Conservation (phyloP, 2,329 filamentous ascomycete species). For the Fusarium phyllophilum region DNA sequence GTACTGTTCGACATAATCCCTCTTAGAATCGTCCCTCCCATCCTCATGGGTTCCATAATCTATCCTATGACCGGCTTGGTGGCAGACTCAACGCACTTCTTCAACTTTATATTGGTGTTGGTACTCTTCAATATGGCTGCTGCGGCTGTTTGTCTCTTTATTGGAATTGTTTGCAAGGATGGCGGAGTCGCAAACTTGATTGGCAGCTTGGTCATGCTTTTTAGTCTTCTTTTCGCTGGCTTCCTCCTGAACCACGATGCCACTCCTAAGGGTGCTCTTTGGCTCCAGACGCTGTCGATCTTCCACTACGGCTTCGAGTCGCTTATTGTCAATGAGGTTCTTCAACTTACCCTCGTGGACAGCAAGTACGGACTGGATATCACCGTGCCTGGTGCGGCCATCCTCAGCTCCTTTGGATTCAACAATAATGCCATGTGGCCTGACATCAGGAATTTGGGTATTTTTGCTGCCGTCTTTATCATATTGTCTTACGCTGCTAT, state of each 20-base stretch:
- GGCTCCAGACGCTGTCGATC: conserved; percentile 93
- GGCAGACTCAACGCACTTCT: conserved; percentile 82
- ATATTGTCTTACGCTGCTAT: conserved; percentile 90
- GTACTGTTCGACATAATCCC: conserved; percentile 98
- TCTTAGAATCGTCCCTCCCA: conserved; percentile 90
- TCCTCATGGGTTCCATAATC: conserved; percentile 94
- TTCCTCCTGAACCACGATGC: conserved; percentile 94
- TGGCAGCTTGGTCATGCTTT: conserved; percentile 95
- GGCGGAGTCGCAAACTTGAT: conserved; percentile 91
- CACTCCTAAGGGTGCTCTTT: conserved; percentile 84
- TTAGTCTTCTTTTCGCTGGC: conserved; percentile 93
- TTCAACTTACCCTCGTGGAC: conserved; percentile 87
- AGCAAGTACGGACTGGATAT: conserved; percentile 97
- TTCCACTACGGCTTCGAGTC: conserved; percentile 99
- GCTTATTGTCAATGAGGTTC: conserved; percentile 96
- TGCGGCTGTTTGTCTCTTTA: conserved; percentile 92
- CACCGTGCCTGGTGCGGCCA: conserved; percentile 92
- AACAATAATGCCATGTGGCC: conserved; percentile 86
- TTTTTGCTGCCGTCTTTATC: conserved; percentile 86
- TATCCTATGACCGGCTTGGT: conserved; percentile 98
- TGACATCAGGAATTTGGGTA: conserved; percentile 82
- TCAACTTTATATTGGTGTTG: conserved; percentile 90
- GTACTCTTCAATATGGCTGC: conserved; percentile 97
- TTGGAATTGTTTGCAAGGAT: conserved; percentile 95
- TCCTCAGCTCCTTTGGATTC: conserved; percentile 95